These are phyloP conservation scores for Spergularia azorica DNA, from an alignment of 179 eudicot genomes.

Conservation along the genomic window DNA sequence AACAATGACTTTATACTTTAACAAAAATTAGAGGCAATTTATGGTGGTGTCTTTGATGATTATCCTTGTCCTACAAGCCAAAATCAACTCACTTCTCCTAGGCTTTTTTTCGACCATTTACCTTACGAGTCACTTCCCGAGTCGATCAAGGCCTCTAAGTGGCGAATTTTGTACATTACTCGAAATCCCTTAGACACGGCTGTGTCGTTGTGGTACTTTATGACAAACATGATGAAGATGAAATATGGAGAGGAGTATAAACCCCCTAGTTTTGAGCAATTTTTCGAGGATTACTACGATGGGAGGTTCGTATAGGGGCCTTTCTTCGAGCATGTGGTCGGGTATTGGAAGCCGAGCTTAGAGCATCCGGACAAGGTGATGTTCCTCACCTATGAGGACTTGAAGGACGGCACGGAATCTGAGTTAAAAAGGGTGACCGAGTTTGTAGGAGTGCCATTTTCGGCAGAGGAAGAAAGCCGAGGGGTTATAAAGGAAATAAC, in stretches of 20 bases:
- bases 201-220: no score
- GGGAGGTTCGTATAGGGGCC: not conserved
- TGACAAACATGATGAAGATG: not conserved
- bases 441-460: not conserved
- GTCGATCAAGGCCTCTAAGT: no score
- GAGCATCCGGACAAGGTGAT: not conserved
- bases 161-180: no score
- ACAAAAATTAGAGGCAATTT: not conserved
- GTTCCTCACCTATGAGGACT: not conserved
- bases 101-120: constrained; percentile 16
- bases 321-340: constrained; percentile 3
- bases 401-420: not conserved
- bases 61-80: not conserved
- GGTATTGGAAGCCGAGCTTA: constrained; percentile 1
- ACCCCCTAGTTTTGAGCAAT: not conserved
- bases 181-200: no score
- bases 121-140: not conserved
- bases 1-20: no score
- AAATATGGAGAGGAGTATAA: not conserved
- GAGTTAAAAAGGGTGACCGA: constrained; percentile 5
- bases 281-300: not conserved
- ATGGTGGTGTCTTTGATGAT: not conserved
- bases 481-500: not conserved
- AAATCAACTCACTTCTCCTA: constrained; percentile 3
- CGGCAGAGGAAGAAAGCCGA: not conserved